Percentiles rank a stretch among this genome's conserved stretches.
Conservation (phyloP, 2,329 filamentous ascomycete species). For the Dryadomyces quercivorus region DNA sequence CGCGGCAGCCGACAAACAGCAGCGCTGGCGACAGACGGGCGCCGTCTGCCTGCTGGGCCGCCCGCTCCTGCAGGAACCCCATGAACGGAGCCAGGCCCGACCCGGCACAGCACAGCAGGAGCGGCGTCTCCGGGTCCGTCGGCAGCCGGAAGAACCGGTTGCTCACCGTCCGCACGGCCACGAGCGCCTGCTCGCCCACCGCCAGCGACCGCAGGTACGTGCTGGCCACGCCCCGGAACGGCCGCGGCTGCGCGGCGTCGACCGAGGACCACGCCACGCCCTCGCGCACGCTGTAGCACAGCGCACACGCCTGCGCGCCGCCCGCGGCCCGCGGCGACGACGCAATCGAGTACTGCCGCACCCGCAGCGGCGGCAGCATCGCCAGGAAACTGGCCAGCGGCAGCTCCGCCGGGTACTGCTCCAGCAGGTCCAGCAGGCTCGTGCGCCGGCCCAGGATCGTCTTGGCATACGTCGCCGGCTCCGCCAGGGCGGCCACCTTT, state of each 20-base stretch:
- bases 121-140: constrained; percentile 28
- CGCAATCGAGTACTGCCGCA: constrained; percentile 48
- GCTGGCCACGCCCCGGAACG: constrained; percentile 45
- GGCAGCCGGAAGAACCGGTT: constrained; percentile 34
- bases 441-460: constrained; percentile 1
- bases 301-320: constrained; percentile 33
- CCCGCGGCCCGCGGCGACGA: constrained; percentile 51
- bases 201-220: constrained; percentile 43
- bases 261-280: constrained; percentile 34
- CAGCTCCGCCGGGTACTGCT: constrained; percentile 41
- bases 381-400: constrained; percentile 47
- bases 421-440: constrained; percentile 45
- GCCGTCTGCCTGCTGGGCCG: constrained; percentile 27
- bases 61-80: constrained; percentile 50
- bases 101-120: constrained; percentile 39
- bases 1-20: constrained; percentile 13
- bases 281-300: constrained; percentile 57
- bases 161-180: constrained; percentile 36
- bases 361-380: constrained; percentile 50
- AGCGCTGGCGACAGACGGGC: constrained; percentile 9
- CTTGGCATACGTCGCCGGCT: background rate
- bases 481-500: background rate
- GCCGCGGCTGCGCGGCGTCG: background rate
- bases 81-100: constrained; percentile 50
- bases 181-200: constrained; percentile 32